Conservation (phyloP, 768 basidiomycete species). For the Suillus alpinus region DNA sequence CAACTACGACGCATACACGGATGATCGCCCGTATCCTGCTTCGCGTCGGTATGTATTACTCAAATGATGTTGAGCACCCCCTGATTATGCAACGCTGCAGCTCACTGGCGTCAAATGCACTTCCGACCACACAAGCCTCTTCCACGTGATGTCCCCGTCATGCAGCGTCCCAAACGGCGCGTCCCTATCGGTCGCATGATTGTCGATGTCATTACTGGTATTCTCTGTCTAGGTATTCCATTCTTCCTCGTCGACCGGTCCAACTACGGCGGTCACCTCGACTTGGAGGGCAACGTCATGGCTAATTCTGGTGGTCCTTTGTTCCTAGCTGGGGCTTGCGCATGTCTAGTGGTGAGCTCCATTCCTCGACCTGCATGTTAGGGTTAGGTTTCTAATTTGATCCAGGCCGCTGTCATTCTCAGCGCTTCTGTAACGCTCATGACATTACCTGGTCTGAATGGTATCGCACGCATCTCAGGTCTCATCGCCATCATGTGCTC, state of each 20-base stretch:
- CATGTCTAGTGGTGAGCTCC: conserved; percentile 58
- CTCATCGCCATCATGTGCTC: conserved; percentile 70
- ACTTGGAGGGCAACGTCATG: conserved; percentile 56
- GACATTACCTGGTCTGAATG: conserved; percentile 72
- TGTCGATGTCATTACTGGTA: conserved; percentile 56
- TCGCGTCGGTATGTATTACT: conserved; percentile 54
- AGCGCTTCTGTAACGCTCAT: conserved; percentile 83
- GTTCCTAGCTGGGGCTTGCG: conserved; percentile 63
- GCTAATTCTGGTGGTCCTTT: conserved; percentile 48
- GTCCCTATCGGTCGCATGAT: conserved; percentile 46
- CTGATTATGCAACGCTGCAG: conserved; percentile 22
- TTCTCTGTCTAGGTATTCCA: conserved; percentile 75
- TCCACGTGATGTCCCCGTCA: conserved; percentile 47
- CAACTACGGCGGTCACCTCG: conserved; percentile 43
- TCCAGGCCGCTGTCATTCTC: conserved; percentile 74
- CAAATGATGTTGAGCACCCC: neutral
- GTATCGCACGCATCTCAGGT: conserved; percentile 57
- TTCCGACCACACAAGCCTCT: conserved; percentile 70
- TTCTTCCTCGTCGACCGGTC: conserved; percentile 66
- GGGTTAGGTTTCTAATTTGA: conserved; percentile 10
- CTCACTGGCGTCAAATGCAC: conserved; percentile 67
- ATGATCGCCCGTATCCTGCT: conserved; percentile 67
- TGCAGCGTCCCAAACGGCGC: conserved; percentile 22
- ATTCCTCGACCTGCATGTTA: neutral
- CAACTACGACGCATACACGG: conserved; percentile 50